These are phyloP conservation scores for Paspalum notatum DNA, from an alignment of 176 grass and related monocot species.

Conservation along the genomic window DNA sequence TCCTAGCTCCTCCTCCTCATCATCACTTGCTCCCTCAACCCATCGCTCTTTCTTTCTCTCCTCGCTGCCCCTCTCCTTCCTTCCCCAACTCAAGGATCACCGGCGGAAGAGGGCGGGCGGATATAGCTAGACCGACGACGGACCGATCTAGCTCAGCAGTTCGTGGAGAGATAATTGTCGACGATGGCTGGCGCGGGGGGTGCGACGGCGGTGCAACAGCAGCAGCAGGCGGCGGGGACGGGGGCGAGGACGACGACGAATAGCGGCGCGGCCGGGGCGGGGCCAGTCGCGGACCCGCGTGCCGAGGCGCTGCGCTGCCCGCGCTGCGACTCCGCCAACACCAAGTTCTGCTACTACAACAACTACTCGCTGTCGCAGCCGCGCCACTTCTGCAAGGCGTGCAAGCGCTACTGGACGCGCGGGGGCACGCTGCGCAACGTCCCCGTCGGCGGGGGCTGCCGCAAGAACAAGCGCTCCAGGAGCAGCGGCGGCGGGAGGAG, in stretches of 20 bases:
- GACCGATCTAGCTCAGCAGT: neutral
- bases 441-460: conserved; percentile 91
- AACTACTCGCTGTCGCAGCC: conserved; percentile 98
- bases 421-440: conserved; percentile 96
- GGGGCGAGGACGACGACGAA: neutral
- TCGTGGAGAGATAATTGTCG: neutral
- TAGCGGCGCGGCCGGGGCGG: neutral
- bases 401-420: conserved; percentile 99
- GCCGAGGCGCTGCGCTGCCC: conserved; percentile 72
- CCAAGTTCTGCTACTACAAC: conserved; percentile 99
- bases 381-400: conserved; percentile 99
- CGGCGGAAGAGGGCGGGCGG: no score
- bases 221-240: conserved; percentile 34
- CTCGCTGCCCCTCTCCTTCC: neutral
- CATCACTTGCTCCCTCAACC: neutral
- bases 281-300: conserved; percentile 45
- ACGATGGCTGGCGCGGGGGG: conserved; percentile 58
- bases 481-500: conserved; percentile 38
- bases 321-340: conserved; percentile 94
- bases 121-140: neutral
- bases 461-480: conserved; percentile 87
- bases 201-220: conserved; percentile 46
- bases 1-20: conserved; percentile 1
- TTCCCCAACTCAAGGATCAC: no score
- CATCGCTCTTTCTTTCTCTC: neutral